Base-by-base conservation (phyloP, 306 rosid species). In the Trichosanthes truncata region DNA sequence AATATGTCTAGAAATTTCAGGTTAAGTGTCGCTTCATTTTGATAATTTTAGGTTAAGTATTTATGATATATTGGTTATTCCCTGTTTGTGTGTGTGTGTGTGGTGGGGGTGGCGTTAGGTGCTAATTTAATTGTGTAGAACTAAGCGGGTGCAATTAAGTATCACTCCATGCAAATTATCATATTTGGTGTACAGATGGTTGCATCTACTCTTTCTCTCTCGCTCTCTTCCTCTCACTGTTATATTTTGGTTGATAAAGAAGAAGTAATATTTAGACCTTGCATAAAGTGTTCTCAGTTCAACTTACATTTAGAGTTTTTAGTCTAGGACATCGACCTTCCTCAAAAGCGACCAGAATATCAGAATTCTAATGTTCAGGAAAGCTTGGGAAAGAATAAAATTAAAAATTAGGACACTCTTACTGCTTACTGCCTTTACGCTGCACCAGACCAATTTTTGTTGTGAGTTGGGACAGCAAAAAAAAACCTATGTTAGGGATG, bases 1-100 rank as follows among this genome's bases (percentile, higher is more conserved):
- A 93, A 87, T 82, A 89, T 91, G 84, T 91, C 99, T 57, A 93
- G 83, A 84, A 91, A 91, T 89, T 96, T 96, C 91, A 93, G 98
- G 98, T 96, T 78, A 82, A 81, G 63, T 85, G 66, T 79, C 62
- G 52, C 52, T 46, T 46, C 17, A 17, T 46, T 46, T 46, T 46
- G 80, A 46, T 46, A 11, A 17, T 46, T 48, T 48, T 18, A 48
- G 53, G 53, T 48, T 48, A 48, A 48, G 3, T 52, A 52, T 52
- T 52, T 52, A 52, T 52, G 57, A 52, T 52, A 52, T 18, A 52
- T 52, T 52, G 57, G 20, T 52, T 4, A 52, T 18, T 52, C 9
- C 57, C 46, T 14, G 7, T 62, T 18, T 29, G 33, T 29, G 33
- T 29, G 2, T 29, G 33, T 29, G 33, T 29, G 33, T 29, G 33